Percentiles rank a stretch among this genome's conserved stretches.
phyloP scores from a whole-genome alignment of 192 early-diverging fungal species.

The Gonapodya sp. region DNA sequence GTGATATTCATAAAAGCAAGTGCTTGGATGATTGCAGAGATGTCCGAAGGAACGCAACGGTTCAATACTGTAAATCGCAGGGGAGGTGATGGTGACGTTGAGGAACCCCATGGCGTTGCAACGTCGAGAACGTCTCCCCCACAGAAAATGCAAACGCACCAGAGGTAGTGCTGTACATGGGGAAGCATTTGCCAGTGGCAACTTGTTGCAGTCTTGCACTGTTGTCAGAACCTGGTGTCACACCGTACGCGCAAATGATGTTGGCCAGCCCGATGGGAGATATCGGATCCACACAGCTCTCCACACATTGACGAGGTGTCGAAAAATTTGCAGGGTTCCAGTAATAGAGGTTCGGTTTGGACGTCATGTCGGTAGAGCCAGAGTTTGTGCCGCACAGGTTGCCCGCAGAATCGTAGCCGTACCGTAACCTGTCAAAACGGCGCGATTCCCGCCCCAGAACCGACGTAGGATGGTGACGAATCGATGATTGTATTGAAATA shows the following conservation, averaged over 20 bases:
- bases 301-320: background rate
- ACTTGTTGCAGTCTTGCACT: background rate
- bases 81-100: background rate
- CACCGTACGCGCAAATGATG: background rate
- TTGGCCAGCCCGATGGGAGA: background rate
- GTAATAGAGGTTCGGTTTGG: background rate
- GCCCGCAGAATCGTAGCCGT: background rate
- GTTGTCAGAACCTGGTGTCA: background rate
- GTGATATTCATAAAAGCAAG: background rate
- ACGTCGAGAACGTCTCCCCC: too few relatives aligned
- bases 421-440: background rate
- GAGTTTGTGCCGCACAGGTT: background rate
- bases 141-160: too few relatives aligned
- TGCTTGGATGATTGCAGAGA: background rate
- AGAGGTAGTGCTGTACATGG: background rate
- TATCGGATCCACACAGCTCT: background rate
- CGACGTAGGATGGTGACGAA: too few relatives aligned
- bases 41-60: background rate
- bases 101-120: background rate
- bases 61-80: background rate
- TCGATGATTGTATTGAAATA: too few relatives aligned
- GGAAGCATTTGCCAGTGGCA: background rate
- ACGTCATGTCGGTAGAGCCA: background rate
- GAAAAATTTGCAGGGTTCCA: slow-evolving; percentile 1
- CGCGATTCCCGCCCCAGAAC: too few relatives aligned